phyloP scores from a whole-genome alignment of 1,139 yeast species.

The Magnusiomyces ingens region DNA sequence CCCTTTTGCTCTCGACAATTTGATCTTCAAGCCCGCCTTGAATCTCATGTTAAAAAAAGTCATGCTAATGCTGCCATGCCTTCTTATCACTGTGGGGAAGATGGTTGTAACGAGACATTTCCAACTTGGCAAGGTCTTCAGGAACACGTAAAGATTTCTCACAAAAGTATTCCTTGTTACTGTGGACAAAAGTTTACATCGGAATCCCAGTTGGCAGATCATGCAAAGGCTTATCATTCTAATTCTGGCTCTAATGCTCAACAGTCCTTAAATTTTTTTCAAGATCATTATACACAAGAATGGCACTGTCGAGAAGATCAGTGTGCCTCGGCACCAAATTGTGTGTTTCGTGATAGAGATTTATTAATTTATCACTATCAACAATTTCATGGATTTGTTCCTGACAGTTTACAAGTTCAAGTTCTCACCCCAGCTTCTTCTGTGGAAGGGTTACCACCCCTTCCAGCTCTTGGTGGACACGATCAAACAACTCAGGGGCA shows the following conservation, averaged over 20 bases:
- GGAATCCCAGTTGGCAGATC: conserved; percentile 66
- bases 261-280: background rate
- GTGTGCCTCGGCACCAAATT: conserved; percentile 38
- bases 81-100: conserved; percentile 45
- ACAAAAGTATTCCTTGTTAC: conserved; percentile 61
- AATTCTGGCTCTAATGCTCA: conserved; percentile 1
- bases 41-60: conserved; percentile 27
- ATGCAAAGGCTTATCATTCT: conserved; percentile 37
- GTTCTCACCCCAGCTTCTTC: conserved; percentile 16
- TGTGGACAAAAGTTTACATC: conserved; percentile 69
- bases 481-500: conserved; percentile 6
- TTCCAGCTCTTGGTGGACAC: conserved; percentile 12
- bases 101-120: conserved; percentile 58
- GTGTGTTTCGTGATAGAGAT: conserved; percentile 34
- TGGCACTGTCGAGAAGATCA: conserved; percentile 18
- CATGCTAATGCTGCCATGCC: conserved; percentile 15
- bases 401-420: conserved; percentile 21
- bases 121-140: conserved; percentile 74
- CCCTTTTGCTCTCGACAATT: conserved; percentile 32
- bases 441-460: conserved; percentile 14
- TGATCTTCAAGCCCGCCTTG: conserved; percentile 29
- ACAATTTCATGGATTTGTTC: conserved; percentile 33
- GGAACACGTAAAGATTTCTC: conserved; percentile 62
- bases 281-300: conserved; percentile 10
- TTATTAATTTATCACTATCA: conserved; percentile 42